Conservation (phyloP, 2,329 filamentous ascomycete species). For the Fusarium humuli region DNA sequence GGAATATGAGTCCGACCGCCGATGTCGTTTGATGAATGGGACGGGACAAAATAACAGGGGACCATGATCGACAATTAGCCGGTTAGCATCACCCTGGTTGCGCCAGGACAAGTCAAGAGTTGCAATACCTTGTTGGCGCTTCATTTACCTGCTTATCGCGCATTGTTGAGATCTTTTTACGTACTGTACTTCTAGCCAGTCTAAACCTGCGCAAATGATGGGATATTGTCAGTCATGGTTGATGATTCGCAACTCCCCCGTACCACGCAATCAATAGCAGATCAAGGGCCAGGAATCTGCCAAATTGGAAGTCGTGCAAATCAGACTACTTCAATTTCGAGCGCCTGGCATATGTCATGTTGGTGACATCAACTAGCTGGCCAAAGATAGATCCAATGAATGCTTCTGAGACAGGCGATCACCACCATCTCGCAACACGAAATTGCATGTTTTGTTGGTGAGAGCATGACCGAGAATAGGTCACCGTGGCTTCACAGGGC, state of each 20-base stretch:
- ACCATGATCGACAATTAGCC: slow-evolving; percentile 22
- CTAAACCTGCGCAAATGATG: neutral
- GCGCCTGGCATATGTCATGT: slow-evolving; percentile 14
- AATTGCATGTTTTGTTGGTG: slow-evolving; percentile 23
- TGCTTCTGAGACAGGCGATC: slow-evolving; percentile 7
- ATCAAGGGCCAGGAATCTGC: neutral
- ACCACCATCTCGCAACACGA: slow-evolving; percentile 5
- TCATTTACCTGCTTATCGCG: neutral
- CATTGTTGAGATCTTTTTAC: neutral
- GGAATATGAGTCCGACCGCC: slow-evolving; percentile 16
- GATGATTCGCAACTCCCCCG: neutral
- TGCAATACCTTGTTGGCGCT: neutral
- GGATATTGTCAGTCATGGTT: neutral
- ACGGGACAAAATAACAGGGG: slow-evolving; percentile 10
- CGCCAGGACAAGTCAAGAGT: slow-evolving; percentile 6
- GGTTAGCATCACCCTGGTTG: slow-evolving; percentile 16
- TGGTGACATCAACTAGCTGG: slow-evolving; percentile 10
- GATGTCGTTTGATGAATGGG: slow-evolving; percentile 14
- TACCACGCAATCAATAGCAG: neutral
- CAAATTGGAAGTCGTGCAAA: slow-evolving; percentile 23
- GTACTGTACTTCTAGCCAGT: neutral
- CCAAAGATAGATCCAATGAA: slow-evolving; percentile 3
- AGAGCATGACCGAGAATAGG: slow-evolving; percentile 3
- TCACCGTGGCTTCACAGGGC: slow-evolving; percentile 1
- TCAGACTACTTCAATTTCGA: neutral